A percentile compares a stretch with the other conserved stretches of the same genome.
phyloP scores from a whole-genome alignment of 2,329 filamentous ascomycete species.

The Cladophialophora psammophila region DNA sequence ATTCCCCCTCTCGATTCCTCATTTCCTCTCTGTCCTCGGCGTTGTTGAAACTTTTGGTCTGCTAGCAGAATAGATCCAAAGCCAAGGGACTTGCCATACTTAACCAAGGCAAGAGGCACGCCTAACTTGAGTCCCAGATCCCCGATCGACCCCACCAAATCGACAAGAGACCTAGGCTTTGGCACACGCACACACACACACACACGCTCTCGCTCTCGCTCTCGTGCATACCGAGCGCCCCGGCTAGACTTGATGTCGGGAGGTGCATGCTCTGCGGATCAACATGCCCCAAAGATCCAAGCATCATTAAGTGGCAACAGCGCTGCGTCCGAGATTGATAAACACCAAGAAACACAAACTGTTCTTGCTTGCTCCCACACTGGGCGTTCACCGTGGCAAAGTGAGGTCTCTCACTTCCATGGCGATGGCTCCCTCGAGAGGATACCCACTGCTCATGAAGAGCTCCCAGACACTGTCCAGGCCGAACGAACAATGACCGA shows the following conservation, averaged over 20 bases:
- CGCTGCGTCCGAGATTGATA: neutral
- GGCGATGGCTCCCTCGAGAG: constrained; percentile 31
- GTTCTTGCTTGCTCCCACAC: constrained; percentile 10
- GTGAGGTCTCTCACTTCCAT: neutral
- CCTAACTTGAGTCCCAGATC: neutral
- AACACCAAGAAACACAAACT: constrained; percentile 2
- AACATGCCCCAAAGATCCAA: constrained; percentile 17
- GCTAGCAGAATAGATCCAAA: neutral
- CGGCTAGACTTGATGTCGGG: constrained; percentile 25
- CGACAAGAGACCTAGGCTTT: constrained; percentile 1
- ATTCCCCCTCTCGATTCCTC: constrained; percentile 1
- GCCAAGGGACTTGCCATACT: constrained; percentile 1
- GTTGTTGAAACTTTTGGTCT: neutral
- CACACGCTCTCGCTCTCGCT: neutral
- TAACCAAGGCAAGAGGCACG: neutral
- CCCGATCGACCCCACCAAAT: constrained; percentile 11
- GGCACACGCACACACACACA: neutral
- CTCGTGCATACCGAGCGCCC: neutral
- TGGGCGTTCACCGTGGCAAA: neutral
- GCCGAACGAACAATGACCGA: constrained; percentile 29
- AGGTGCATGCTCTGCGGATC: constrained; percentile 11
- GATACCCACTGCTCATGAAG: constrained; percentile 22
- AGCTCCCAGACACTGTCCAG: constrained; percentile 14
- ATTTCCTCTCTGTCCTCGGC: neutral
- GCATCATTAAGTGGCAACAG: constrained; percentile 7